A percentile compares a stretch with the other conserved stretches of the same genome.
These are phyloP conservation scores for Ascocoryne sarcoides DNA, from an alignment of 2,329 filamentous ascomycete species.

Conservation along the genomic window DNA sequence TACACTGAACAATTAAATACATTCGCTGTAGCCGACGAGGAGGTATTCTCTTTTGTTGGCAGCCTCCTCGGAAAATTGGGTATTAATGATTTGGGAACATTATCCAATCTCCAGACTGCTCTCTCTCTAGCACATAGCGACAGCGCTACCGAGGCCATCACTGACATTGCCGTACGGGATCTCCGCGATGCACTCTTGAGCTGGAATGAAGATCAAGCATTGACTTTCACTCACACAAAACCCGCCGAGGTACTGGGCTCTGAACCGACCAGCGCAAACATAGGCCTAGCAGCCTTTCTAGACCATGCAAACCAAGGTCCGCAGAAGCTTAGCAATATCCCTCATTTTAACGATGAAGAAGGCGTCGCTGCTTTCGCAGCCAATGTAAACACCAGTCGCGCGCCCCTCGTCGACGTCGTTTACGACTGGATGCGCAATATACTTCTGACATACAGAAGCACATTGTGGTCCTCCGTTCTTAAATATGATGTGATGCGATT, in stretches of 20 bases:
- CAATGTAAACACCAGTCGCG: constrained; percentile 40
- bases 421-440: constrained; percentile 49
- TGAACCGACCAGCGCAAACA: constrained; percentile 24
- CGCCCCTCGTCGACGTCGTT: constrained; percentile 47
- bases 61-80: constrained; percentile 22
- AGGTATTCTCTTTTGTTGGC: constrained; percentile 25
- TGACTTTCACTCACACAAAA: constrained; percentile 25
- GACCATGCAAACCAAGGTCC: constrained; percentile 52
- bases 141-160: constrained; percentile 13
- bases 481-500: constrained; percentile 50
- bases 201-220: constrained; percentile 33
- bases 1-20: constrained; percentile 45
- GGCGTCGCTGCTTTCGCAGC: constrained; percentile 45
- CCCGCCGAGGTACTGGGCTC: constrained; percentile 27
- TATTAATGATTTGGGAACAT: constrained; percentile 25
- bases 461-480: constrained; percentile 49
- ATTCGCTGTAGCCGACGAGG: constrained; percentile 22
- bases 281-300: constrained; percentile 50
- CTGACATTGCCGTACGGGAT: constrained; percentile 28
- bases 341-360: constrained; percentile 42
- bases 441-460: constrained; percentile 41
- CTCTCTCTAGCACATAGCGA: constrained; percentile 12
- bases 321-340: constrained; percentile 39
- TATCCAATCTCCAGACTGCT: constrained; percentile 21
- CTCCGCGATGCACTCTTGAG: constrained; percentile 29